Evolutionary conservation across 2,329 filamentous ascomycete genomes (phyloP), one percentile per base, ranked within the genome.

Genomic region (Tolypocladium guangdongense): DNA sequence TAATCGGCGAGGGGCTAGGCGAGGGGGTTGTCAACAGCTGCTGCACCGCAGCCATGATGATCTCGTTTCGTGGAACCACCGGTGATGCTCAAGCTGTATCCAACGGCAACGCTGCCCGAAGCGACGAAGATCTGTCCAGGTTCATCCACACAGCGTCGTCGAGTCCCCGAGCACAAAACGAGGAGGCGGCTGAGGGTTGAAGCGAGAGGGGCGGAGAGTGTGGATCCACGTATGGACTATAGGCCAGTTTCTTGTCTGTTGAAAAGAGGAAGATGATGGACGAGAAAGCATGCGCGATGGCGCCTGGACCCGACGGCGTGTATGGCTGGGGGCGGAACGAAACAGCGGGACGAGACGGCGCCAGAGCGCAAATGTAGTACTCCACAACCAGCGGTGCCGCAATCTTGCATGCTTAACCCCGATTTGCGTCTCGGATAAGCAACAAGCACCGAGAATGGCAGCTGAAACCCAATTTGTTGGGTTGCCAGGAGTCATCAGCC

Each of bases 11-110:
- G 35, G 68, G 57, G 51, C 62, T 60, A 36, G 65, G 64, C 50
- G 66, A 66, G 33, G 68, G 62, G 45, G 64, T 68, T 46, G 66
- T 59, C 49, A 70, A 58, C 52, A 70, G 60, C 53, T 69, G 68
- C 54, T 71, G 68, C 41, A 73, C 69, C 10, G 70, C 67, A 52
- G 70, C 69, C 70, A 73, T 73, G 11, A 14, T 54, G 22, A 47
- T 27, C 43, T 38, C 20, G 35, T 4, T 39, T 27, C 22, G 36
- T 30, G 22, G 16, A 18, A 30, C 22, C 33, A 32, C 45, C 30
- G 16, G 20, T 35, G 43, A 16, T 32, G 11, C 27, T 14, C n/a
- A 37, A 30, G n/a, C n/a, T 22, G 33, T 11, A 41, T 24, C 5
- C 24, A 33, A 22, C 32, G 50, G 56, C 47, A 46, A 50, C 55